Base-by-base conservation (phyloP, 2,329 filamentous ascomycete species). In the Apiospora malaysiana region DNA sequence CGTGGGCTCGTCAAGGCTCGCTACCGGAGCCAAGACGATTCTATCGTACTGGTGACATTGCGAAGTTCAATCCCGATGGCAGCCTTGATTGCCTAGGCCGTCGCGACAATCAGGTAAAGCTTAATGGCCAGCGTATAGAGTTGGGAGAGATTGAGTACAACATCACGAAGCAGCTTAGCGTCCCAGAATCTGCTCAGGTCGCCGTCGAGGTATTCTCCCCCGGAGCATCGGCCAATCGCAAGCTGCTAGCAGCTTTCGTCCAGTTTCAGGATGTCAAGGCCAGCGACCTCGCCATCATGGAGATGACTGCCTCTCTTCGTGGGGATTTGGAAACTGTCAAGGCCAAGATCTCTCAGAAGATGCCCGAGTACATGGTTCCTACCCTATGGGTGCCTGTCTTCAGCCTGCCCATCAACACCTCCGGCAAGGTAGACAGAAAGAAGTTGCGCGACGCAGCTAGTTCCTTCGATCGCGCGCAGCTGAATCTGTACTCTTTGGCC, bases 221-320 rank as follows among this genome's bases (percentile, higher is more conserved):
- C 4, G 46, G 37, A 49, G 67, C 27, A 18, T 45, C 40, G 7
- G 40, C 40, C n/a, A 46, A 25, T 18, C 65, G 40, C 40, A 46
- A 67, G 40, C n/a, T 32, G 2, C 77, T 89, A 21, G 83, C 87
- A 4, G 83, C 84, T 0, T 86, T 87, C 70, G 76, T 83, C 16
- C 40, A 45, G 18, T 67, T 67, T 21, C 65, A 43, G 12, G 74
- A 78, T 2, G 77, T 77, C 49, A 74, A 75, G 66, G 78, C 78
- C n/a, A 77, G 77, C 4, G 73, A 77, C 25, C 78, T 78, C 12
- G 45, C 74, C 14, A 75, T 63, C 8, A 63, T 40, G 56, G 56
- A 21, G 1, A 63, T 63, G 56, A 12, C 56, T 6, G 56, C 37
- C 2, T 32, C 32, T 14, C 56, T 63, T 40, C 32, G 56, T 12